Conservation (phyloP, 2,329 filamentous ascomycete species). For the Fusarium pseudoanthophilum region DNA sequence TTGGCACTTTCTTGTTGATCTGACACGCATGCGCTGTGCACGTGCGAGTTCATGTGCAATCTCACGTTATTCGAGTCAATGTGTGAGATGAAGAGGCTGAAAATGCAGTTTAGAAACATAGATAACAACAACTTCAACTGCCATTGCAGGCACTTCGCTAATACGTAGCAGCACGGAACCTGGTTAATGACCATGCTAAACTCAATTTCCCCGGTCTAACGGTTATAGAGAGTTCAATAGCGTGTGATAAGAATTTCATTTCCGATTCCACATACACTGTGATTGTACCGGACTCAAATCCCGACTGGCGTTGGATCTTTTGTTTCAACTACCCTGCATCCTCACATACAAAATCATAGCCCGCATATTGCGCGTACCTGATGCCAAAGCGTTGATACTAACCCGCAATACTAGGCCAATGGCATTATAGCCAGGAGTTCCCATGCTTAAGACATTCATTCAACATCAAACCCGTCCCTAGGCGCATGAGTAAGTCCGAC, state of each 20-base stretch:
- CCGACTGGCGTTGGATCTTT: constrained; percentile 4
- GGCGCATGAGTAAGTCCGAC: constrained; percentile 28
- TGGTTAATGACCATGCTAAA: neutral
- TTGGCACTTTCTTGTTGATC: constrained; percentile 34
- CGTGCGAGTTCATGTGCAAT: constrained; percentile 13
- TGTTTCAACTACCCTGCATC: constrained; percentile 29
- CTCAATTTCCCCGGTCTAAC: neutral
- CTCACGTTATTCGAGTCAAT: neutral
- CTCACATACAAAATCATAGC: constrained; percentile 2
- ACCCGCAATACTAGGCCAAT: neutral
- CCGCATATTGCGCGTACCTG: constrained; percentile 17
- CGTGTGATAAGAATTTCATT: constrained; percentile 11
- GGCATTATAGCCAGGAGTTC: constrained; percentile 12
- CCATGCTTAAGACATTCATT: constrained; percentile 10
- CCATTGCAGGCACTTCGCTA: neutral
- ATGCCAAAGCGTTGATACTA: constrained; percentile 3
- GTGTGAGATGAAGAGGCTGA: neutral
- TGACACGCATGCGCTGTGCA: constrained; percentile 23
- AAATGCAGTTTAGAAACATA: neutral
- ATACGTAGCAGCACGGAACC: neutral
- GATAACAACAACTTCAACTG: neutral
- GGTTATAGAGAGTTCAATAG: constrained; percentile 1
- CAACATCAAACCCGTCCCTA: constrained; percentile 10
- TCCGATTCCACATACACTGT: constrained; percentile 7
- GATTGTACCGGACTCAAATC: neutral